Evolutionary conservation across 1,139 yeast genomes (phyloP), one percentile per base, ranked within the genome.

Genomic region (Candida sanyaensis): DNA sequence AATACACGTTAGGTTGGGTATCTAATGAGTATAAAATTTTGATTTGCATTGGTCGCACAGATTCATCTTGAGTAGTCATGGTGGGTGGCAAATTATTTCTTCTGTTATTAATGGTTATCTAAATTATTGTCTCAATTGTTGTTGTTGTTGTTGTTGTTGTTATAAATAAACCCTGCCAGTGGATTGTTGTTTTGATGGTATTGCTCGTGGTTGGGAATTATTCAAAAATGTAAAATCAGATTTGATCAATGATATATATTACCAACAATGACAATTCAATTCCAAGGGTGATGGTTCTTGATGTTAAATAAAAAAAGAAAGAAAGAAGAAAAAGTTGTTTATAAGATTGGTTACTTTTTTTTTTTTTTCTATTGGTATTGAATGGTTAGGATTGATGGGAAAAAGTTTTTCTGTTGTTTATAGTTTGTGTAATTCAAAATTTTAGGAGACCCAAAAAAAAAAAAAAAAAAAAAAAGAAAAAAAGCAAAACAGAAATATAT

Each of bases 21-120:
- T 83, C 84, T 62, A 83, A 75, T 13, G 86, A 79, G 61, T 83
- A 83, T 55, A 83, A 68, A 49, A 83, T 80, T 61, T 83, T 83
- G 52, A 83, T 73, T 59, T 72, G 77, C 78, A 73, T 73, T 55
- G 71, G 69, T 52, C 71, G 70, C 53, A 65, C 65, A 55, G 62
- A 64, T 48, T 66, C 65, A 29, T 59, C 61, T 39, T 57, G 58
- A 33, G 36, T 32, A 33, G 46, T 50, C 63, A 58, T 59, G 37
- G 32, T 41, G 32, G 21, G 36, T 41, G 32, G 21, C 24, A 11
- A 30, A 12, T 24, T 23, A 8, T 37, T 27, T 11, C 6, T 32
- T 8, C 8, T 13, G 23, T 32, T 32, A 10, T 12, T 32, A 8
- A 8, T 12, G 34, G 34, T 32, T 12, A 23, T 32, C 21, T 26